Percentiles rank a stretch among this genome's conserved stretches.
Evolutionary conservation across 2,329 filamentous ascomycete species (phyloP).

Genomic region (Colletotrichum echinochloae): DNA sequence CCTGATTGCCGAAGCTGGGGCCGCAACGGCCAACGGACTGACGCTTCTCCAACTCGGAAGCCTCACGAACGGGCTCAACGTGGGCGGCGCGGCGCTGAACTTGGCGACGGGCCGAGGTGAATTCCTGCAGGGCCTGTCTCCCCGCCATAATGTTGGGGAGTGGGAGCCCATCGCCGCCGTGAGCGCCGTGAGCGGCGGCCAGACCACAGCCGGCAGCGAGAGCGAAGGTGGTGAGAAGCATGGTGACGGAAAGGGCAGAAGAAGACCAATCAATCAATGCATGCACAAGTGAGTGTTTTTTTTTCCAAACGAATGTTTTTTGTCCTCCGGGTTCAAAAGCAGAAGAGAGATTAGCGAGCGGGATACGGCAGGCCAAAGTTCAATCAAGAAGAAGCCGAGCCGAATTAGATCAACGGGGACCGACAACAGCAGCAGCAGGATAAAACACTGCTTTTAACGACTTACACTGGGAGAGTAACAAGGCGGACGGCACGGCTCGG

Average conservation of each 20-base stretch:
- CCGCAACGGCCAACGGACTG: constrained; percentile 60
- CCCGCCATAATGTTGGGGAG: constrained; percentile 35
- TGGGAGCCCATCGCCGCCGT: constrained; percentile 13
- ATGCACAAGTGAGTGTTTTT: background rate
- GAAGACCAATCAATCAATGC: background rate
- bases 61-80: constrained; percentile 18
- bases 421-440: constrained; percentile 11
- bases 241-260: constrained; percentile 1
- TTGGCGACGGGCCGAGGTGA: constrained; percentile 30
- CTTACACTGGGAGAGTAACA: constrained; percentile 22
- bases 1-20: constrained; percentile 48
- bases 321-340: constrained; percentile 8
- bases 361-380: constrained; percentile 20
- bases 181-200: constrained; percentile 28
- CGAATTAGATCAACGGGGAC: constrained; percentile 17
- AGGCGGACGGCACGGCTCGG: background rate
- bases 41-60: constrained; percentile 47
- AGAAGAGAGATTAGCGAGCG: constrained; percentile 31
- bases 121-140: constrained; percentile 28
- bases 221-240: constrained; percentile 30
- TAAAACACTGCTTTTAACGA: constrained; percentile 22
- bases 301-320: constrained; percentile 4
- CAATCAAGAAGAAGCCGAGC: constrained; percentile 36
- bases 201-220: constrained; percentile 29
- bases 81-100: constrained; percentile 28